phyloP scores from a whole-genome alignment of 2,329 filamentous ascomycete genomes.

The Phymatotrichopsis omnivora region DNA sequence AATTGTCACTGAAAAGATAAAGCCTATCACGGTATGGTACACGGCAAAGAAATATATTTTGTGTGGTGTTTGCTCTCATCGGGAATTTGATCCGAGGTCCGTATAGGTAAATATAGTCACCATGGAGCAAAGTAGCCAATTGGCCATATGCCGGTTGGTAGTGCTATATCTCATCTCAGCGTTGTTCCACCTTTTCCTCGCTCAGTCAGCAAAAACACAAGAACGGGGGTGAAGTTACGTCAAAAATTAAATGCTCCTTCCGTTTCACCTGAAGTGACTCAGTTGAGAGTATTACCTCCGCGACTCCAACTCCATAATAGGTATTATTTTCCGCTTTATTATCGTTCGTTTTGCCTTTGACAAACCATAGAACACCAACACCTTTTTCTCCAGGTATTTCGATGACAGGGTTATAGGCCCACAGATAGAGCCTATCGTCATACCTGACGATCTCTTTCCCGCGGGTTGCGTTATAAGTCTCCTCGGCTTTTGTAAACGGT shows the following conservation, averaged over 20 bases:
- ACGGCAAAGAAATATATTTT: slow-evolving; percentile 13
- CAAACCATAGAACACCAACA: slow-evolving; percentile 13
- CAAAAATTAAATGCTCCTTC: slow-evolving; percentile 6
- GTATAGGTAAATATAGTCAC: slow-evolving; percentile 17
- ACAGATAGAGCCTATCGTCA: slow-evolving; percentile 1
- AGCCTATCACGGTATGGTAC: slow-evolving; percentile 7
- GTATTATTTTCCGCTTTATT: background rate
- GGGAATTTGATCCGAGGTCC: slow-evolving; percentile 2
- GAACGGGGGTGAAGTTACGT: background rate
- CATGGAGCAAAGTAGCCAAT: slow-evolving; percentile 10
- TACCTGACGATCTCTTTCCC: background rate
- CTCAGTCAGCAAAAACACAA: background rate
- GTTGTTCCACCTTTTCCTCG: too few relatives aligned
- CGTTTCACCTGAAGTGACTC: slow-evolving; percentile 3
- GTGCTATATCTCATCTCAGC: slow-evolving; percentile 10
- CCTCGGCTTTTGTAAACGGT: slow-evolving; percentile 2
- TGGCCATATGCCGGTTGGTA: slow-evolving; percentile 14
- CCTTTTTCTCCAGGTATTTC: slow-evolving; percentile 3
- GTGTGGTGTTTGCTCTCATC: background rate
- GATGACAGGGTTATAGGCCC: slow-evolving; percentile 6
- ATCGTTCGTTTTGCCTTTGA: slow-evolving; percentile 7
- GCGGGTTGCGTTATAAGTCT: background rate
- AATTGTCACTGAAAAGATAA: slow-evolving; percentile 9
- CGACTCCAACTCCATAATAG: slow-evolving; percentile 17
- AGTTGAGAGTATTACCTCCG: too few relatives aligned